A percentile compares a stretch with the other conserved stretches of the same genome.
phyloP scores from a whole-genome alignment of 371 early-diverging fungal genomes.

The Mucor plumbeus region DNA sequence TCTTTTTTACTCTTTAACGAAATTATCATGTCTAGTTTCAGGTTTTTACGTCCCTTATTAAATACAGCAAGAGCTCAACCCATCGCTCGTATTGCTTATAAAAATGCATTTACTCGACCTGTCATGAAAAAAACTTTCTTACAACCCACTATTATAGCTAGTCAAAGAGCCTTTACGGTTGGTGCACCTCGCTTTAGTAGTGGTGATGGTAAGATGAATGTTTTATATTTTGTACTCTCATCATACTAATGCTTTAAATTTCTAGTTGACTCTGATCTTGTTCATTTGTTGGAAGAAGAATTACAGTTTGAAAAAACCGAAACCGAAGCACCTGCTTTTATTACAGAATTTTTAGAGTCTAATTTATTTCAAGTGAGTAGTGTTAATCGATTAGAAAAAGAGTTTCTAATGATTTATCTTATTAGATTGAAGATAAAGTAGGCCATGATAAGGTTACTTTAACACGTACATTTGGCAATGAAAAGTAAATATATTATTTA shows the following conservation, averaged over 20 bases:
- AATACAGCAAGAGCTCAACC: background rate
- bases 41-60: background rate
- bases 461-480: slow-evolving; percentile 80
- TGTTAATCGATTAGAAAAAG: background rate
- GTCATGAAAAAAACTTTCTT: background rate
- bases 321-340: slow-evolving; percentile 44
- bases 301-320: slow-evolving; percentile 73
- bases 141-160: background rate
- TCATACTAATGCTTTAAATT: background rate
- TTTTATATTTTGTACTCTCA: background rate
- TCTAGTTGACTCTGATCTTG: slow-evolving; percentile 64
- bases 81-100: background rate
- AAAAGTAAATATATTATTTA: slow-evolving; percentile 58
- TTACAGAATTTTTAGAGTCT: slow-evolving; percentile 69
- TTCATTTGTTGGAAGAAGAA: slow-evolving; percentile 70
- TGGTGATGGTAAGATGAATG: slow-evolving; percentile 21
- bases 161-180: slow-evolving; percentile 17
- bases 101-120: background rate
- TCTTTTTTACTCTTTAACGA: background rate
- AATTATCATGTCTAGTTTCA: background rate
- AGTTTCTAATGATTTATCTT: background rate
- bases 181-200: slow-evolving; percentile 18
- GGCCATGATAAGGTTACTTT: slow-evolving; percentile 77
- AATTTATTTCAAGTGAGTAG: slow-evolving; percentile 66
- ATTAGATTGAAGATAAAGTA: slow-evolving; percentile 68